Evolutionary conservation across 2,329 filamentous ascomycete genomes (phyloP), one percentile per base, ranked within the genome.

Genomic region (Colletotrichum somersetense): DNA sequence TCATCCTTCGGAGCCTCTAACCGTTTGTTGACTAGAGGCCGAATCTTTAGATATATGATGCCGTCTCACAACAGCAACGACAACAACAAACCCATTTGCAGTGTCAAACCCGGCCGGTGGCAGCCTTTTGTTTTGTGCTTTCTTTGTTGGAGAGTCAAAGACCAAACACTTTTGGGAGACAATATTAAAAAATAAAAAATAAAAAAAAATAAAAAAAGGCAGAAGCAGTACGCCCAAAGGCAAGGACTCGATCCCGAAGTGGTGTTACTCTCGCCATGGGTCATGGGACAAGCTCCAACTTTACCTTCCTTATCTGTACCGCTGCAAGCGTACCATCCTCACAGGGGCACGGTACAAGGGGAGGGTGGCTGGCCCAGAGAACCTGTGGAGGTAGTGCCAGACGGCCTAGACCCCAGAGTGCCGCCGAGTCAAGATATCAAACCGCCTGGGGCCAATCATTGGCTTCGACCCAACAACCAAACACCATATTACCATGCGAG

Each of bases 381-480:
- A 58, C 35, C 8, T 52, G 48, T 35, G 57, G 56, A 67, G 63
- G 48, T 46, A 18, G 42, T 40, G 33, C 5, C 7, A 30, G 30
- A 30, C 30, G 30, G 30, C 30, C 30, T 30, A 14, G 52, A 35
- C 20, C 48, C 38, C 40, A 55, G 30, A 68, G 59, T 69, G 58
- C 56, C 65, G 42, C 64, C 64, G 69, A 48, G 66, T 53, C 59
- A 69, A 69, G 66, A 72, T 69, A 69, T 69, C 69, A 59, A 58
- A 48, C 52, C 16, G n/a, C 14, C 14, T 44, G 16, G 53, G 12
- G 12, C 69, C 66, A 68, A 69, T 72, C 65, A 61, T 30, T 18
- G 57, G 44, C 35, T 18, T 44, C 5, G 35, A 14, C 23, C 8
- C 14, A 40, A 38, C 53, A 4, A 38, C 53, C 38, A 7, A 38